These are phyloP conservation scores for Salvia miltiorrhiza DNA, from an alignment of 257 asterid genomes.

Conservation along the genomic window DNA sequence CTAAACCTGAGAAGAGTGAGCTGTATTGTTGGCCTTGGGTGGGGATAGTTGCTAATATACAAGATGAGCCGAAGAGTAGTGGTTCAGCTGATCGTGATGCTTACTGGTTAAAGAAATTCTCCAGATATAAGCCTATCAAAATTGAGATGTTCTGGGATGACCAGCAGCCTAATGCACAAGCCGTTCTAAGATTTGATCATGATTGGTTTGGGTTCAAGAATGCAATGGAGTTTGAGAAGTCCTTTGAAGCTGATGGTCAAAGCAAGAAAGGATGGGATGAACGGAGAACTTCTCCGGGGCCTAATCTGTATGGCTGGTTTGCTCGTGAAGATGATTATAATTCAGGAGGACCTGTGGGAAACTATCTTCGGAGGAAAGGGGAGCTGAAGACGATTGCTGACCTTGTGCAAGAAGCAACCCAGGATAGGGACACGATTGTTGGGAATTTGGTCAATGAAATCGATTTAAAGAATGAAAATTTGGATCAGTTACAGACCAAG, in stretches of 20 bases:
- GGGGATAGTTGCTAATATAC: conserved; percentile 57
- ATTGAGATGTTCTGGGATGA: conserved; percentile 24
- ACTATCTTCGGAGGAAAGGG: conserved; percentile 27
- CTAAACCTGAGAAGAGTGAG: conserved; percentile 44
- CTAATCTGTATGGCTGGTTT: conserved; percentile 28
- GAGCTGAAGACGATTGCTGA: conserved; percentile 25
- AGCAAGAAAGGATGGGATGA: conserved; percentile 24
- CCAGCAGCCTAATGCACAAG: neutral
- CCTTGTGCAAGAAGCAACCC: conserved; percentile 27
- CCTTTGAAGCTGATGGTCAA: conserved; percentile 26
- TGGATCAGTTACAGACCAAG: conserved; percentile 55
- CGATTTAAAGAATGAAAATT: conserved; percentile 61
- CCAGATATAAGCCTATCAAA: conserved; percentile 24
- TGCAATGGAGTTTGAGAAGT: conserved; percentile 32
- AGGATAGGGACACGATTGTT: conserved; percentile 45
- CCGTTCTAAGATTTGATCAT: conserved; percentile 23
- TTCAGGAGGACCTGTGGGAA: conserved; percentile 28
- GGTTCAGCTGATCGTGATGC: conserved; percentile 21
- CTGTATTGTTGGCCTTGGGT: conserved; percentile 87
- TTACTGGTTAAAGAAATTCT: conserved; percentile 26
- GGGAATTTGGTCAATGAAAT: conserved; percentile 63
- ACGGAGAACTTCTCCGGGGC: conserved; percentile 19
- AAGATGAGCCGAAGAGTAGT: conserved; percentile 30
- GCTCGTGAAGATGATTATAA: conserved; percentile 31
- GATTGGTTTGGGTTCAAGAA: conserved; percentile 36